These are phyloP conservation scores for Paradendryphiella salina DNA, from an alignment of 2,329 filamentous ascomycete genomes.

Conservation along the genomic window DNA sequence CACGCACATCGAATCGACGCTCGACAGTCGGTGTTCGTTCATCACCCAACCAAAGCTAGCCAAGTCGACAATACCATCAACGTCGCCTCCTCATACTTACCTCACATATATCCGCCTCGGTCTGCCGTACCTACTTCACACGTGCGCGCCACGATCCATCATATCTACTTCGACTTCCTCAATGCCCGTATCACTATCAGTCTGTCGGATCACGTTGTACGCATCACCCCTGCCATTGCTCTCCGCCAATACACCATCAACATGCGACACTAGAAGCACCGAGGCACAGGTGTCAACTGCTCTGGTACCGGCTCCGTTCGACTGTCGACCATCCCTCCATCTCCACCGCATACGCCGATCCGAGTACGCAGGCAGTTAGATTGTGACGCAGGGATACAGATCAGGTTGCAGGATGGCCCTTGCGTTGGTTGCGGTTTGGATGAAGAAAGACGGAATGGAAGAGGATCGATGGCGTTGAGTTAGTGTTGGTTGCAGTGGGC, in stretches of 20 bases:
- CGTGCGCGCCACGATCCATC: background rate
- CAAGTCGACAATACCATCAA: background rate
- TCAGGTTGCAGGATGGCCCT: slow-evolving; percentile 5
- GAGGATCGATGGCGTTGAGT: slow-evolving; percentile 3
- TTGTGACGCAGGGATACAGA: slow-evolving; percentile 4
- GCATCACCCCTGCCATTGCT: no score
- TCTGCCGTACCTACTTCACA: background rate
- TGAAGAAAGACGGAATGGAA: slow-evolving; percentile 4
- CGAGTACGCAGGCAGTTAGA: background rate
- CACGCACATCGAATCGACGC: background rate
- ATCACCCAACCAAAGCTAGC: background rate
- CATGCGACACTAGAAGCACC: background rate
- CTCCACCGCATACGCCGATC: background rate
- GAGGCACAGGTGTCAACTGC: slow-evolving; percentile 1
- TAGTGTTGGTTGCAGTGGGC: background rate
- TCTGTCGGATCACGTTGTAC: no score
- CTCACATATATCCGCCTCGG: background rate
- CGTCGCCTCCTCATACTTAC: background rate
- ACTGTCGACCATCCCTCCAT: slow-evolving; percentile 1
- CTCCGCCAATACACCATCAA: background rate
- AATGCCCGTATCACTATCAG: background rate
- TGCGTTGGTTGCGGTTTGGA: slow-evolving; percentile 7
- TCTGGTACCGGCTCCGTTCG: slow-evolving; percentile 2
- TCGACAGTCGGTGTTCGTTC: background rate
- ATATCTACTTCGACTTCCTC: background rate